Base-by-base conservation (phyloP, 1,284 basidiomycete species). In the Moniliophthora roreri region DNA sequence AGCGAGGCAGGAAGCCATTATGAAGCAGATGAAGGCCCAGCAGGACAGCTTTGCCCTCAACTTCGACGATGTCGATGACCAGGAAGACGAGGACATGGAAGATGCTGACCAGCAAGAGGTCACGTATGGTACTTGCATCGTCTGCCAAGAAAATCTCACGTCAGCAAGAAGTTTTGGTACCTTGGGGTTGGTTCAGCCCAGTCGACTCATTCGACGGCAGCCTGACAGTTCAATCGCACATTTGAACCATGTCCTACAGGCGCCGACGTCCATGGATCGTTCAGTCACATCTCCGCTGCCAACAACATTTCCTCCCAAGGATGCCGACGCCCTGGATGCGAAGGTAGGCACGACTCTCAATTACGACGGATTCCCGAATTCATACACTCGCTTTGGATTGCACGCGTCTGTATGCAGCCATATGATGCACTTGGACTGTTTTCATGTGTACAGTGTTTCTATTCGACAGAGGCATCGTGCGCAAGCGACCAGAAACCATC, bases 401-500 rank as follows among this genome's bases (percentile, higher is more conserved):
- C 82, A 95, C 64, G 79, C 89, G 3, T 95, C 95, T 2, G 89
- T 95, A 23, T 99, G 96, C 70, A 94, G 90, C 35, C 97, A 99
- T 67, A 87, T 95, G 79, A 99, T 99, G 95, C 97, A 99, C 71
- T 74, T 96, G 56, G 84, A 88, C 38, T 99, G 97, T 71, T 98
- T 99, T 74, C 87, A 90, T 53, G 87, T 89, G 1, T 99, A 99
- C 69, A 94, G 85, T 61, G 72, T 83, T 2, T 94, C 93, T 15
- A 90, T 97, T 51, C 84, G 93, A 52, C 87, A 90, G 59, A 85
- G 96, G 15, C 97, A 99, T 68, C 84, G 90, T 4, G 79, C 87
- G 0, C 96, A 99, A 64, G 86, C 93, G 3, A 93, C 94, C 6
- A 80, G 97, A 32, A 95, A 96, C 62, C 96, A 98, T 63, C 96